Base-by-base conservation (phyloP, 2,329 filamentous ascomycete genomes). In the Didymella glomerata region DNA sequence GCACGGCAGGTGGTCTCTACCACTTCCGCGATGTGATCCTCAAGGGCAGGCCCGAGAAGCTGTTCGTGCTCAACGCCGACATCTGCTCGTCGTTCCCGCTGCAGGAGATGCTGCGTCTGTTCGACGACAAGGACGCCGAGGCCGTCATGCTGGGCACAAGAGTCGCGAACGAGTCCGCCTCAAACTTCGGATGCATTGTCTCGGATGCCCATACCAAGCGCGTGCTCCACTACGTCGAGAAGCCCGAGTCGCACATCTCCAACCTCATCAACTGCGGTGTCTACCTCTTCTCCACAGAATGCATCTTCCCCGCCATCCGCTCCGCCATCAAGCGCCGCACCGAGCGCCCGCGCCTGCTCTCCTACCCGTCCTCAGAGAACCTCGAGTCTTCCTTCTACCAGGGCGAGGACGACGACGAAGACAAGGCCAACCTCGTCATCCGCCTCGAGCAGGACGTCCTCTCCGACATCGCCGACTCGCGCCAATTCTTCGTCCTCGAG, bases 261-360 rank as follows among this genome's bases (percentile, higher is more conserved):
- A 97, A 97, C 82, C 85, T 99, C 68, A 99, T 99, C 85, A 99
- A 98, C 85, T 98, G 95, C 79, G 95, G 95, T 71, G 93, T 99
- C 73, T 99, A 98, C 82, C 91, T 98, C 71, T 99, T 99, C 80
- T 87, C 91, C 66, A 95, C 93, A 64, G 93, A 97, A 69, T 92
- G 90, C 78, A 96, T 98, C 82, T 98, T 98, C 86, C 94, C 94
- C 65, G 91, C 92, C 68, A 98, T 99, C 78, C 90, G 90, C 76
- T 92, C 86, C 68, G 93, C 94, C 70, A 98, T 98, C 82, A 97
- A 97, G 85, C 92, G 93, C 73, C 92, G 94, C 77, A 90, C 91
- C 70, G 92, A 97, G 77, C 90, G 95, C 44, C 93, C 93, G 13
- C 91, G 93, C 69, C 86, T 98, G 57, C 84, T 96, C 66, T 95